phyloP scores from a whole-genome alignment of 2,329 filamentous ascomycete genomes.

The Cladophialophora yegresii region DNA sequence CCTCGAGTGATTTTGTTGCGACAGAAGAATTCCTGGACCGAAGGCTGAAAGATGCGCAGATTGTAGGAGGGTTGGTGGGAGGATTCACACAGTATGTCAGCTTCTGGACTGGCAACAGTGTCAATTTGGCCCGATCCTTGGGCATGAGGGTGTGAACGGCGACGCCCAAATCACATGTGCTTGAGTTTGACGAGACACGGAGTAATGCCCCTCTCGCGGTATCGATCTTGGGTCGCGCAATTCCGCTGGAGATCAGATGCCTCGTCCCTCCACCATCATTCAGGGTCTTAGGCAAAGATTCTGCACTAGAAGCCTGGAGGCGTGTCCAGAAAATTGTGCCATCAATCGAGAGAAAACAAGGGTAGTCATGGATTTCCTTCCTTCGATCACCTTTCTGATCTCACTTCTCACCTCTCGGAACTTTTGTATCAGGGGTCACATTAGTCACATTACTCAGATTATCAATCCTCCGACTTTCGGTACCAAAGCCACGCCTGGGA shows the following conservation, averaged over 20 bases:
- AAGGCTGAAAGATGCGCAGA: constrained; percentile 69
- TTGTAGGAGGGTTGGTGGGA: constrained; percentile 62
- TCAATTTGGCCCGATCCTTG: constrained; percentile 86
- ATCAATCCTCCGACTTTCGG: not conserved
- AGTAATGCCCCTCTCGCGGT: not conserved
- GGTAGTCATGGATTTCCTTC: not conserved
- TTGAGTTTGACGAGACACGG: not conserved
- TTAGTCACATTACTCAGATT: not conserved
- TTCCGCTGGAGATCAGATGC: too few relatives aligned
- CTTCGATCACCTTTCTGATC: not conserved
- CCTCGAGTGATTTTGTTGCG: constrained; percentile 68
- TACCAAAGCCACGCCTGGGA: not conserved
- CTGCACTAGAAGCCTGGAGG: too few relatives aligned
- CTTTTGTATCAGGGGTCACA: not conserved
- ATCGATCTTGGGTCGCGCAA: not conserved
- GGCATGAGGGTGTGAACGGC: constrained; percentile 69
- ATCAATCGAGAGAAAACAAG: not conserved
- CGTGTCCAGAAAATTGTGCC: not conserved
- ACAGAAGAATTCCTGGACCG: constrained; percentile 79
- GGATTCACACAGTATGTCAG: constrained; percentile 75
- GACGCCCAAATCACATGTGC: not conserved
- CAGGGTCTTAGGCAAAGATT: too few relatives aligned
- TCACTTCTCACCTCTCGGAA: not conserved
- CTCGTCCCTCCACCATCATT: too few relatives aligned
- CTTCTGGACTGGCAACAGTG: constrained; percentile 72